Base-by-base conservation (phyloP, 1,284 basidiomycete genomes). In the Leccinum holopus region DNA sequence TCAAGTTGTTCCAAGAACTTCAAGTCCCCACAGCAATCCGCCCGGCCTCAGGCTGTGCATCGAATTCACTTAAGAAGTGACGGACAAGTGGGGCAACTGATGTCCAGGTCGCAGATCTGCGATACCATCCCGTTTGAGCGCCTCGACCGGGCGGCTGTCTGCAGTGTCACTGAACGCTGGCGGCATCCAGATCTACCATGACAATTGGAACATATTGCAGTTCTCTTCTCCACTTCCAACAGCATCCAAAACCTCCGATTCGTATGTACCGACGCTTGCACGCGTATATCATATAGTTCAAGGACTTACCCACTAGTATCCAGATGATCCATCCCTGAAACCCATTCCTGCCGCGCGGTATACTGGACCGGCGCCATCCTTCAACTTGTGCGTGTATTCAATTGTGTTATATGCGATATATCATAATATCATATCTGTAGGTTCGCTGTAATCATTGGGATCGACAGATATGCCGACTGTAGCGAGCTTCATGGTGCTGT, bases 371-470 rank as follows among this genome's bases (percentile, higher is more conserved):
- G 32, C n/a, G 18, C 30, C 32, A 35, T 28, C 9, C 18, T 11
- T 47, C 44, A 47, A 47, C 6, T 21, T 55, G 53, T 55, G 10
- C 9, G 53, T 32, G 21, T 9, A n/a, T 12, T 11, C 32, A 12
- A 11, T 35, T 32, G 0, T 55, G 21, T 35, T 14, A 14, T 18
- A 6, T 25, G 14, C 16, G 16, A n/a, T n/a, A 18, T 32, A 44
- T 37, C 4, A 21, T 57, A 11, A 25, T 28, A 51, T 37, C 35
- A 16, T 49, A 41, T 35, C 14, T 52, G n/a, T 25, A 58, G 85
- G 57, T 87, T 86, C 62, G 84, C 84, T n/a, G 75, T 87, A 61
- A 75, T 88, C 62, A 79, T 88, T 62, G 86, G 85, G 39, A 82
- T 87, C 62, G 81, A 87, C 71, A 75, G 76, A 61, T 88, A 87